phyloP scores from a whole-genome alignment of 2,329 filamentous ascomycete genomes.

The Diaporthe amygdali region DNA sequence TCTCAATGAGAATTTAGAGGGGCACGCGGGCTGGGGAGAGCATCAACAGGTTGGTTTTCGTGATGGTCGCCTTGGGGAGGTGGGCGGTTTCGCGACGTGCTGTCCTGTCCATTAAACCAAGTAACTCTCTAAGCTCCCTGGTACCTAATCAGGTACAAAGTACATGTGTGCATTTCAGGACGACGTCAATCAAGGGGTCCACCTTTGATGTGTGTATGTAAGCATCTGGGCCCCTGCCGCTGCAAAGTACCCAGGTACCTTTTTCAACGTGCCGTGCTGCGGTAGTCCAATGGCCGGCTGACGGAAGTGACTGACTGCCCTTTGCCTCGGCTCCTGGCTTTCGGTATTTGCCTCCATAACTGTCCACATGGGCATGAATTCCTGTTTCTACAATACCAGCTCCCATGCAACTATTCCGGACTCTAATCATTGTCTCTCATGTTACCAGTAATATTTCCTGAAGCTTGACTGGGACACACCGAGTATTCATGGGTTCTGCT shows the following conservation, averaged over 20 bases:
- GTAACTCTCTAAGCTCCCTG: not conserved
- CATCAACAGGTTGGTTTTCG: not conserved
- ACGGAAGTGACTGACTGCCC: not conserved
- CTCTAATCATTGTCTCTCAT: not conserved
- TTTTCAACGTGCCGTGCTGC: not conserved
- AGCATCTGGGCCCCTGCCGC: not conserved
- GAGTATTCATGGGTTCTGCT: not conserved
- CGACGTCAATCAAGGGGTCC: not conserved
- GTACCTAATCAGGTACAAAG: not conserved
- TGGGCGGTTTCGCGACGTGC: not conserved
- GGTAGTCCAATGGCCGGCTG: not conserved
- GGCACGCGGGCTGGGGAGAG: not conserved
- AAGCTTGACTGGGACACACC: not conserved
- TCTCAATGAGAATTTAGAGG: not conserved
- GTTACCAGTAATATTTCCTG: no score
- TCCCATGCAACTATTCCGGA: not conserved
- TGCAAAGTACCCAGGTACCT: not conserved
- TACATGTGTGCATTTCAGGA: not conserved
- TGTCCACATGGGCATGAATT: not conserved
- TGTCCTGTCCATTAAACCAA: slow-evolving; percentile 12
- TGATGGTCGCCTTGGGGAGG: not conserved
- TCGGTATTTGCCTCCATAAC: slow-evolving; percentile 11
- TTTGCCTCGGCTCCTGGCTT: slow-evolving; percentile 12
- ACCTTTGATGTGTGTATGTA: not conserved
- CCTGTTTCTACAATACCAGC: not conserved